Conservation (phyloP, 208 protist species). For the Trichomonas tenax region DNA sequence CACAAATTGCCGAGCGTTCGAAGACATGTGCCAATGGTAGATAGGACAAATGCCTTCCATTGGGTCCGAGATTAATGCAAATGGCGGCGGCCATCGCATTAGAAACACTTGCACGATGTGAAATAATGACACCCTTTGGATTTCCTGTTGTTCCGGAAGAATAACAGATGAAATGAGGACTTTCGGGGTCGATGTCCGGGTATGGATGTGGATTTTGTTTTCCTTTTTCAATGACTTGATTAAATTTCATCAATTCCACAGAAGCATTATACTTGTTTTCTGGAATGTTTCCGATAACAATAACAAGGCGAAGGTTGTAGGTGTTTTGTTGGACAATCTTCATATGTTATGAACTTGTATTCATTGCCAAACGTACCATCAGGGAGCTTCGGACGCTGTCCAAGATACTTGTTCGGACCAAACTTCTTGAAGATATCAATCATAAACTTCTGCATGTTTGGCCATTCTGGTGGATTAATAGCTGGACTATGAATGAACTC, state of each 20-base stretch:
- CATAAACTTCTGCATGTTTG: neutral
- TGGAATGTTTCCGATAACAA: too few relatives aligned
- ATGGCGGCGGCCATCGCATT: neutral
- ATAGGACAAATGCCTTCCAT: slow-evolving; percentile 47
- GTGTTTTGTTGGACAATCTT: neutral
- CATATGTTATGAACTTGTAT: neutral
- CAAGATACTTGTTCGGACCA: neutral
- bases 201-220: neutral
- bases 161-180: neutral
- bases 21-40: slow-evolving; percentile 61
- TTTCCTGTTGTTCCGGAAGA: slow-evolving; percentile 19
- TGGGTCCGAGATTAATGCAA: neutral
- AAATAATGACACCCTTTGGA: slow-evolving; percentile 20
- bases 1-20: slow-evolving; percentile 32
- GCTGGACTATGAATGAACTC: neutral
- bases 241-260: neutral
- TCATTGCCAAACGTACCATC: neutral
- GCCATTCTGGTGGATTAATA: neutral
- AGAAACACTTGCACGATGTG: neutral
- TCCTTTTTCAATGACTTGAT: neutral
- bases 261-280: too few relatives aligned
- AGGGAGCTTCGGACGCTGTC: neutral
- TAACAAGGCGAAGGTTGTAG: neutral
- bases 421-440: neutral
- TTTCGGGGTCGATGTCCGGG: neutral